Percentiles rank a stretch among this genome's conserved stretches.
phyloP scores from a whole-genome alignment of 306 rosid species.

The Casuarina glauca region DNA sequence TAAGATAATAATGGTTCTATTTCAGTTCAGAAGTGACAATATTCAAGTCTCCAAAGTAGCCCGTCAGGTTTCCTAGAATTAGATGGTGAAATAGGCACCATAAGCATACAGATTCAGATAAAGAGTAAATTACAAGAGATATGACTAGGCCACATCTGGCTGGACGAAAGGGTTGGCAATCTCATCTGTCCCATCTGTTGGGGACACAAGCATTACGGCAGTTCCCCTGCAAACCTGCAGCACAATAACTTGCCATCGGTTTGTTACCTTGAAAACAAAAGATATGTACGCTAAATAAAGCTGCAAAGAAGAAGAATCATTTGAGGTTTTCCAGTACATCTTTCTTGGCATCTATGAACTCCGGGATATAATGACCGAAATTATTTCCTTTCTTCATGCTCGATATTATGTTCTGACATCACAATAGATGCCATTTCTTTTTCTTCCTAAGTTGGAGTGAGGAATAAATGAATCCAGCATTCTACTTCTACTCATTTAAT shows the following conservation, averaged over 20 bases:
- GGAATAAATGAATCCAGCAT: background rate
- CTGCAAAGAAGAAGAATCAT: constrained; percentile 2
- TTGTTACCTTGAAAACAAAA: constrained; percentile 5
- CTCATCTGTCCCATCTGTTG: constrained; percentile 97
- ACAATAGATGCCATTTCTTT: background rate
- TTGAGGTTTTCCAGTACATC: background rate
- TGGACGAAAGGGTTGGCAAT: constrained; percentile 93
- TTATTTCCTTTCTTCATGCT: background rate
- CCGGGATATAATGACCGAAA: background rate
- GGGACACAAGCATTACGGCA: constrained; percentile 99
- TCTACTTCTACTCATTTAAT: background rate
- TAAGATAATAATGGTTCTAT: background rate
- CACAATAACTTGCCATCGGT: constrained; percentile 5
- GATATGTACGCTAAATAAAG: background rate
- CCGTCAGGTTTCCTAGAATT: constrained; percentile 17
- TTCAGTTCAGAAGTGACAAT: background rate
- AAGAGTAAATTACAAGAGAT: background rate
- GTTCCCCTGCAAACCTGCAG: constrained; percentile 97
- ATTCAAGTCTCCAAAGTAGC: background rate
- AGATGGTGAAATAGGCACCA: constrained; percentile 6
- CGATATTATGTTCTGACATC: background rate
- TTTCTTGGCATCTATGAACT: background rate
- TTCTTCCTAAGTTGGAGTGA: background rate
- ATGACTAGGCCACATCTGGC: constrained; percentile 74
- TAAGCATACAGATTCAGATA: constrained; percentile 14